These are phyloP conservation scores for Sporothrix mexicana DNA, from an alignment of 2,329 filamentous ascomycete genomes.

Conservation along the genomic window DNA sequence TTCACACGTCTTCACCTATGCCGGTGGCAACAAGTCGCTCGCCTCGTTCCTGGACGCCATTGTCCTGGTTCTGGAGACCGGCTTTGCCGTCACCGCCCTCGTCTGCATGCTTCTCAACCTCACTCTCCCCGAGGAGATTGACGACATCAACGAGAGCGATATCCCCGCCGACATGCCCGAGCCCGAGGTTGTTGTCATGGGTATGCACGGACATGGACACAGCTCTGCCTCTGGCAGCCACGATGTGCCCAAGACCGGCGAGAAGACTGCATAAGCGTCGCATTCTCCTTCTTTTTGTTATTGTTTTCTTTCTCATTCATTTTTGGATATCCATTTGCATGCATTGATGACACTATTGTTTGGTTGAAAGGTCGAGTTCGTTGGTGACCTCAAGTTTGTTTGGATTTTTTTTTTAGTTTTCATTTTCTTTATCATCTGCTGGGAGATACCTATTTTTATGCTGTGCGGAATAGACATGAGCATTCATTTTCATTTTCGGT, in stretches of 20 bases:
- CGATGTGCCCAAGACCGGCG: not conserved
- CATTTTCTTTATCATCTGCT: not conserved
- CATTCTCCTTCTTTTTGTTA: not conserved
- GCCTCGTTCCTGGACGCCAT: slow-evolving; percentile 78
- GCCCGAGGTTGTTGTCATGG: slow-evolving; percentile 21
- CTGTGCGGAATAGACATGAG: slow-evolving; percentile 4
- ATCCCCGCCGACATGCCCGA: slow-evolving; percentile 32
- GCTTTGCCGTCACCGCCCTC: slow-evolving; percentile 76
- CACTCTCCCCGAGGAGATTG: slow-evolving; percentile 74
- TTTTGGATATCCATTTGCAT: not conserved
- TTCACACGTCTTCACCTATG: slow-evolving; percentile 72
- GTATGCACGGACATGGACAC: not conserved
- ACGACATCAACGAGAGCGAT: slow-evolving; percentile 61
- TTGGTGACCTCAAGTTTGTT: slow-evolving; percentile 19
- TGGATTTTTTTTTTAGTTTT: not conserved
- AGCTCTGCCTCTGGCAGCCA: slow-evolving; percentile 7
- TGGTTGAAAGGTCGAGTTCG: not conserved
- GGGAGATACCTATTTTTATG: slow-evolving; percentile 15
- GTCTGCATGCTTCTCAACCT: slow-evolving; percentile 76
- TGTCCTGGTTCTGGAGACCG: slow-evolving; percentile 73
- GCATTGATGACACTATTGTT: slow-evolving; percentile 8
- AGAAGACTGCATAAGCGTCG: slow-evolving; percentile 1
- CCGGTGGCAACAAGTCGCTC: slow-evolving; percentile 69
- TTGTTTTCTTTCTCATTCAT: not conserved
- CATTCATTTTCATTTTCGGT: not conserved